Conservation (phyloP, 768 basidiomycete genomes). For the Steccherinum ochraceum region DNA sequence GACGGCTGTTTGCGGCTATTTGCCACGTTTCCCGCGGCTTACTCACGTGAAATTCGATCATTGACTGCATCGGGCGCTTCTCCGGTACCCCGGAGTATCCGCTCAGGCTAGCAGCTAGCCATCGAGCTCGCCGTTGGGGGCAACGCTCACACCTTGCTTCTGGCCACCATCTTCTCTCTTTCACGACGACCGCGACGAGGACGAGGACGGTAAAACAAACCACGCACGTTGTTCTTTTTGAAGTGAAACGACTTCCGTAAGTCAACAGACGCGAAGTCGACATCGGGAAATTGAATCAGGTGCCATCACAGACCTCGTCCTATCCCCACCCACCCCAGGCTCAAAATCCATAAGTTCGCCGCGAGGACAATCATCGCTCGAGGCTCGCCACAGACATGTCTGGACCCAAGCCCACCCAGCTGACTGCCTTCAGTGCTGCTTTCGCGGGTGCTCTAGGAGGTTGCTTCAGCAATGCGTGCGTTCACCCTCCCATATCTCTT, state of each 20-base stretch:
- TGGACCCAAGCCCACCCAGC: slow-evolving; percentile 44
- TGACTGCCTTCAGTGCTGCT: slow-evolving; percentile 86
- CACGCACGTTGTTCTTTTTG: no score
- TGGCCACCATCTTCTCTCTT: background rate
- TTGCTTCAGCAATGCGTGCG: slow-evolving; percentile 90
- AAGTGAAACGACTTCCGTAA: background rate
- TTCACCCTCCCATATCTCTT: slow-evolving; percentile 11
- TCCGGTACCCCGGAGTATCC: background rate
- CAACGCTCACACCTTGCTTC: no score
- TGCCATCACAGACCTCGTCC: background rate
- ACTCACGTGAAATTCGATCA: background rate
- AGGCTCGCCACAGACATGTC: slow-evolving; percentile 3
- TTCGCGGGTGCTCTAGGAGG: slow-evolving; percentile 91
- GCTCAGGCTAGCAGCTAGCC: background rate
- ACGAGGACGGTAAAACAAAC: no score
- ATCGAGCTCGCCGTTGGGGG: background rate
- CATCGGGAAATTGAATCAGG: background rate
- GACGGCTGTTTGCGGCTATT: background rate
- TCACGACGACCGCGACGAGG: background rate
- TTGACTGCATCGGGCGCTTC: background rate
- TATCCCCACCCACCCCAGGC: no score
- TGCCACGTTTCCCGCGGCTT: no score
- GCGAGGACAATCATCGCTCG: background rate
- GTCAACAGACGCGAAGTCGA: no score
- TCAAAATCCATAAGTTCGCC: no score